Evolutionary conservation across 1,284 basidiomycete genomes (phyloP).

Genomic region (Cutaneotrichosporon dermatis): DNA sequence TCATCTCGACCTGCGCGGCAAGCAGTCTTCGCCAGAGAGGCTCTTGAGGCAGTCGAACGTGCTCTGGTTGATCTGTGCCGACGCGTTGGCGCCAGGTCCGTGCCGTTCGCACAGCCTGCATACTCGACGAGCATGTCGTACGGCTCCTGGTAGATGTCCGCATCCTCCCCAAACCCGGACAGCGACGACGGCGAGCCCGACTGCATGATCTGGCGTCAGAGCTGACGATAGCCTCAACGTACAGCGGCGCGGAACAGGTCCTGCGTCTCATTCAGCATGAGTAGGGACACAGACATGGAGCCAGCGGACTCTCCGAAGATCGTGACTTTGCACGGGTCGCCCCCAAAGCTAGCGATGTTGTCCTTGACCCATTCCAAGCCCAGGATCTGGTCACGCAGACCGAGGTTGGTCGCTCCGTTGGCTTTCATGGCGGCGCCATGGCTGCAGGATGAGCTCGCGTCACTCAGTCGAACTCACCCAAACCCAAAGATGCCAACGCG

Average conservation of each 20-base stretch:
- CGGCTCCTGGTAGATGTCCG: not conserved
- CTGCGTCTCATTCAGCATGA: constrained; percentile 32
- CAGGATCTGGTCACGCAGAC: constrained; percentile 50
- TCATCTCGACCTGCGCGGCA: not conserved
- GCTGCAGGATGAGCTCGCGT: not conserved
- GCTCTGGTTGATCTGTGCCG: not conserved
- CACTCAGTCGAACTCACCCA: not conserved
- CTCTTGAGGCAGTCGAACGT: constrained; percentile 37
- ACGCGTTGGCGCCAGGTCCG: not conserved
- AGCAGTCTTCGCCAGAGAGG: constrained; percentile 3
- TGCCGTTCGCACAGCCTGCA: not conserved
- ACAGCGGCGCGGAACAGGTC: constrained; percentile 43
- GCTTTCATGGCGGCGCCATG: constrained; percentile 38
- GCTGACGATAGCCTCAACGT: not conserved
- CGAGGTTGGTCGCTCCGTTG: constrained; percentile 44
- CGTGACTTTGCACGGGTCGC: constrained; percentile 49
- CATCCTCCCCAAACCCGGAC: not conserved
- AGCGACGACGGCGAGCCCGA: constrained; percentile 26
- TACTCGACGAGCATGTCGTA: constrained; percentile 1
- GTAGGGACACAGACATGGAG: constrained; percentile 38
- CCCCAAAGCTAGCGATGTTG: constrained; percentile 53
- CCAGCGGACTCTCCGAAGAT: constrained; percentile 48
- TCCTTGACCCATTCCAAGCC: constrained; percentile 53
- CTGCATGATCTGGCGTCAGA: constrained; percentile 38
- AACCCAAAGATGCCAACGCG: constrained; percentile 53